A percentile compares a stretch with the other conserved stretches of the same genome.
phyloP scores from a whole-genome alignment of 2,329 filamentous ascomycete species.

The Thielaviopsis punctulata region DNA sequence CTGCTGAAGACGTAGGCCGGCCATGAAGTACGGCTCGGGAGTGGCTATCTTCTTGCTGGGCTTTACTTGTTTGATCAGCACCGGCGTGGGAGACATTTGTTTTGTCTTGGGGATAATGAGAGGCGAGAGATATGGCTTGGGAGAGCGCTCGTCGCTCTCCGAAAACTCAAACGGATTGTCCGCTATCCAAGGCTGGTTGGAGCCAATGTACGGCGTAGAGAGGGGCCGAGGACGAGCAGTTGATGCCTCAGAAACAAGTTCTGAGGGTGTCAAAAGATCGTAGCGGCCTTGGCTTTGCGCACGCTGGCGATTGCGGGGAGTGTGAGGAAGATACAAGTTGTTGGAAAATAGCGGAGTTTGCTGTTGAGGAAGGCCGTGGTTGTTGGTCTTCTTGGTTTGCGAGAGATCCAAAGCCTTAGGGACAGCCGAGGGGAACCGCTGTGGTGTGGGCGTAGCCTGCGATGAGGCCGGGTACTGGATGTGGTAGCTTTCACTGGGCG shows the following conservation, averaged over 20 bases:
- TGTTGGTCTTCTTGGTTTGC: neutral
- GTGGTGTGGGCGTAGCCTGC: neutral
- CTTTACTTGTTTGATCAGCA: neutral
- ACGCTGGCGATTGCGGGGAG: constrained; percentile 4
- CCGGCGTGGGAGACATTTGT: neutral
- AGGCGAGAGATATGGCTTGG: constrained; percentile 3
- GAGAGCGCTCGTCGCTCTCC: neutral
- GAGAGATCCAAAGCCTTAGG: neutral
- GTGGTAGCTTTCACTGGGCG: neutral
- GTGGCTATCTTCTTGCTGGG: neutral
- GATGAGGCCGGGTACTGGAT: neutral
- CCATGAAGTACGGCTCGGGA: constrained; percentile 7
- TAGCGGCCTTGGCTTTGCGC: neutral
- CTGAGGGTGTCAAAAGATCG: neutral
- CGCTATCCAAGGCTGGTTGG: constrained; percentile 9
- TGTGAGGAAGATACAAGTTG: constrained; percentile 9
- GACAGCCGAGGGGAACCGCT: neutral
- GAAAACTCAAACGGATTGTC: constrained; percentile 5
- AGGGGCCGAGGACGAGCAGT: constrained; percentile 1
- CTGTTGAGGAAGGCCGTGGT: neutral
- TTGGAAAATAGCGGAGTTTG: constrained; percentile 10
- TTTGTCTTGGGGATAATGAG: constrained; percentile 7
- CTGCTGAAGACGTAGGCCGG: constrained; percentile 7
- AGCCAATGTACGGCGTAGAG: constrained; percentile 7
- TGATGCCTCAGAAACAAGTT: neutral